Evolutionary conservation across 1,284 basidiomycete species (phyloP), one percentile per base, ranked within the genome.

Genomic region (Sporisorium graminicola): DNA sequence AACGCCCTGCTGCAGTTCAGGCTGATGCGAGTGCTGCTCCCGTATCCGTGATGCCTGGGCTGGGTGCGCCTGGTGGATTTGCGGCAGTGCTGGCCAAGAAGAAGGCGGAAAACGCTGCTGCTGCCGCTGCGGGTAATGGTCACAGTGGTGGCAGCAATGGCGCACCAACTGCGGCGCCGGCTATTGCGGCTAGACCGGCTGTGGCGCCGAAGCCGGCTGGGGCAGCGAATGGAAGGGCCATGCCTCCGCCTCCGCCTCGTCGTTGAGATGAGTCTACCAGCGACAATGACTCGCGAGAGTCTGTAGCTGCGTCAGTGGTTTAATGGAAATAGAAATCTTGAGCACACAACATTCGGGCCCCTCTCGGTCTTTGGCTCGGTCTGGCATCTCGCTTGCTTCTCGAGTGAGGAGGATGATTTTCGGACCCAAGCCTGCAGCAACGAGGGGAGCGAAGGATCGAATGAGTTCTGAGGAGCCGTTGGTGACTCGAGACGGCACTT

Each of bases 41-140:
- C 4, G 80, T 87, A 2, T 74, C 86, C 1, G 86, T 87, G 56
- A 85, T 87, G 83, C 86, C 86, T 5, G 86, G 86, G 1, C 84
- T 86, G 78, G 85, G 85, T 44, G 82, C 82, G 35, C 71, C 79
- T 0, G 86, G 86, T n/a, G 86, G 86, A 12, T 83, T 87, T 43
- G 86, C 86, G 1, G 86, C 85, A 2, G 81, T 87, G 4, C 67
- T 87, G 13, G 86, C 87, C 2, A 86, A 87, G 22, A 87, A 88
- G 51, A 81, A 81, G 63, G 83, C 83, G 0, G 80, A 81, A 58
- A 74, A 66, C 22, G 81, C 81, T 4, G 80, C 78, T 10, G 73
- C 73, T 1, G 73, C 73, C 24, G 73, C 73, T 8, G 67, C 73
- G 20, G 56, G 46, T 2, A 67, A 50, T 44, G 73, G 67, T 2